Conservation (phyloP, 176 grass and related monocot species). For the Cymbopogon citratus region DNA sequence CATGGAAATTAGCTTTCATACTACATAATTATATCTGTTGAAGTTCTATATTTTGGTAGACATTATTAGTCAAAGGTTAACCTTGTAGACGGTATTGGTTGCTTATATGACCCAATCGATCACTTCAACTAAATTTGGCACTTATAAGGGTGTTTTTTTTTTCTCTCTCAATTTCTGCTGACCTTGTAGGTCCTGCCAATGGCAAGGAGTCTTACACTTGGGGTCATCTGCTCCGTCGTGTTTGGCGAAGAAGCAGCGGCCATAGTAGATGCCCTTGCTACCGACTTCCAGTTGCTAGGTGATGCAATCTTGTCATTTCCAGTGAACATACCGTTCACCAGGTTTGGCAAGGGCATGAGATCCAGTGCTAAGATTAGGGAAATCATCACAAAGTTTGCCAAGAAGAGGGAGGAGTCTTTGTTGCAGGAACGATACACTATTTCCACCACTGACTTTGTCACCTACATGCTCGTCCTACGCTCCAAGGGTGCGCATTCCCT, state of each 20-base stretch:
- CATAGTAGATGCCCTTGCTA: not conserved
- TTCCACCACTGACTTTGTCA: constrained; percentile 30
- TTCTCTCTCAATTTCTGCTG: too few relatives aligned
- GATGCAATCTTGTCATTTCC: constrained; percentile 29
- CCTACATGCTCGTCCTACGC: constrained; percentile 21
- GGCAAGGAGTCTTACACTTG: constrained; percentile 32
- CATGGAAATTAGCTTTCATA: not conserved
- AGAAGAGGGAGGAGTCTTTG: not conserved
- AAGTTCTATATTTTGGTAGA: not conserved
- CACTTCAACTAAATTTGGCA: not conserved
- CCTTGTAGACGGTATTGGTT: not conserved
- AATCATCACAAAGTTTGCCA: not conserved
- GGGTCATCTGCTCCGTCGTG: constrained; percentile 29
- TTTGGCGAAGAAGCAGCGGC: constrained; percentile 3
- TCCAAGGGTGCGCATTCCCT: constrained; percentile 17
- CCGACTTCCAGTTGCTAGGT: constrained; percentile 14
- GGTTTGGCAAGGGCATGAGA: constrained; percentile 29
- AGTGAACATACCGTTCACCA: constrained; percentile 36
- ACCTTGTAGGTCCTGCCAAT: constrained; percentile 7
- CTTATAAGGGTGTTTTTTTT: not conserved
- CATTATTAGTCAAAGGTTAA: not conserved
- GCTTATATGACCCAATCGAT: not conserved
- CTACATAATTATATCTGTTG: not conserved
- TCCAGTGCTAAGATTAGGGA: constrained; percentile 21
- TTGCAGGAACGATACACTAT: not conserved